Evolutionary conservation across 495 filamentous ascomycete species (phyloP), one percentile per base, ranked within the genome.

Genomic region (Sphaerosporella brunnea): DNA sequence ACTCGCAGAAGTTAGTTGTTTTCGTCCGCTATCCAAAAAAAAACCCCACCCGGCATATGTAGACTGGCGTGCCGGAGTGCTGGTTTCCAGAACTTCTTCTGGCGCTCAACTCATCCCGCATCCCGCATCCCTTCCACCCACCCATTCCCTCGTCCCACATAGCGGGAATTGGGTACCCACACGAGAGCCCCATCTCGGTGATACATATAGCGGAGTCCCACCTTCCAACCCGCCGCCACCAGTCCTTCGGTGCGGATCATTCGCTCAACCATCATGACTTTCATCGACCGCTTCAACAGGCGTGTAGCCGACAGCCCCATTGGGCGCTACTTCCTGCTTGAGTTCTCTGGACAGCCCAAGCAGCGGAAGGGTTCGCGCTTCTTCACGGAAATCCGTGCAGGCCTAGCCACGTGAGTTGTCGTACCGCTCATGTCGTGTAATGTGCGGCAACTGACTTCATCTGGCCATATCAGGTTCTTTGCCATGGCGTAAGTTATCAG

Each of bases 371-470:
- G 77, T 0, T 75, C 77, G n/a, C 69, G 70, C 53, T 86, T 87
- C 66, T 74, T 81, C 53, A 86, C 80, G 19, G 82, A 87, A 65
- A 62, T 85, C 36, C 76, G 82, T 42, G 82, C 80, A 49, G 82
- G 81, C 45, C 61, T 86, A 1, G 81, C 81, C 24, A 82, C 82
- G 39, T 61, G 51, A 54, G 58, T 58, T 34, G 21, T 48, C 23
- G 19, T 18, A 4, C 2, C 35, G 18, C 35, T 32, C 28, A 7
- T 32, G 28, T 32, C 7, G 5, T 40, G 28, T 58, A 15, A 53
- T 43, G 28, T 32, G n/a, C 11, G 24, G 35, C 13, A n/a, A 16
- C 19, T 23, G 28, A 32, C 28, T 32, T 5, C 13, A 13, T 32
- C 5, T 32, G 13, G 13, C 28, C 42, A n/a, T n/a, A n/a, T 36